Evolutionary conservation across 2,329 filamentous ascomycete species (phyloP), one percentile per base, ranked within the genome.

Genomic region (Stemphylium lycopersici): DNA sequence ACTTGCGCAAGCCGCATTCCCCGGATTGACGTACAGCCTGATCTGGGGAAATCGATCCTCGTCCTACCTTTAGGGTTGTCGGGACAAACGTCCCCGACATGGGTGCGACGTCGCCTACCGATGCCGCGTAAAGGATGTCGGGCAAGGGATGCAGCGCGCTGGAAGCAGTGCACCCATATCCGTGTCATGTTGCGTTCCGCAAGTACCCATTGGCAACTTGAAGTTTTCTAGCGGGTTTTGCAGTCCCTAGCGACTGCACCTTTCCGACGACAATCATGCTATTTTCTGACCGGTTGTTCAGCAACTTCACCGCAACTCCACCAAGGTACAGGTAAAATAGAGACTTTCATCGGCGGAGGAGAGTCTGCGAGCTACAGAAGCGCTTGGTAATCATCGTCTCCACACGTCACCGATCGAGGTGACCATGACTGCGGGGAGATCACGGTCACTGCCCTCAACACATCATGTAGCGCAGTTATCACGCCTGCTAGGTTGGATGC

Each of bases 41-140:
- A 57, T 67, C 55, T 62, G 62, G 66, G 66, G 59, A 65, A 60
- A 18, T 22, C 43, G 52, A 49, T 63, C 59, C 46, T 53, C 59
- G 50, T 55, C 61, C 52, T 58, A 55, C 48, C 54, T 26, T 56
- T 60, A 55, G 55, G 48, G 54, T 53, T 6, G 51, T 44, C 48
- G 42, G 53, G 56, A 46, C 48, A 63, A 59, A 60, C 55, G 47
- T 63, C 36, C 55, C 59, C 51, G 48, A 43, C 15, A 50, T 48
- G 15, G 34, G 20, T 37, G 48, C 41, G 41, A 55, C 53, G 40
- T 57, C 32, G 48, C 38, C 11, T 51, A 36, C 36, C 53, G 20
- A 41, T 43, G 37, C 36, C 36, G 10, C 33, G 22, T 33, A 38
- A n/a, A 15, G 38, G 34, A 55, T 20, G 38, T 47, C 13, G 43